Evolutionary conservation across 805 yeast species (phyloP).

Genomic region (Candida khao-thaluensis): DNA sequence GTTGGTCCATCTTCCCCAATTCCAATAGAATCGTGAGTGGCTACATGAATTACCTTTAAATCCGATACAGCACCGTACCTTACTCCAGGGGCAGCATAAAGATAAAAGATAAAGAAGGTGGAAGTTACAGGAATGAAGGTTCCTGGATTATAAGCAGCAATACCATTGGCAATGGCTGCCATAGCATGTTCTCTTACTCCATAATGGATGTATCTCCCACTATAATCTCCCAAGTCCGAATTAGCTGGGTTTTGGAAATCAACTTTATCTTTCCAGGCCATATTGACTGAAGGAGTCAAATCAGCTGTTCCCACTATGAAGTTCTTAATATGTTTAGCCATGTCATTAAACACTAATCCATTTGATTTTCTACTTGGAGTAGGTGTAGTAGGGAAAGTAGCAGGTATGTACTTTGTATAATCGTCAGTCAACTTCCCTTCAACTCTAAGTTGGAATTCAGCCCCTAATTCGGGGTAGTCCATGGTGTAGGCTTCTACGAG

Average conservation of each 20-base stretch:
- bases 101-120: constrained; percentile 34
- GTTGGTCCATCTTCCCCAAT: constrained; percentile 61
- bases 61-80: constrained; percentile 49
- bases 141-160: constrained; percentile 32
- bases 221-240: constrained; percentile 23
- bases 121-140: constrained; percentile 40
- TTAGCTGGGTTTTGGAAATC: constrained; percentile 30
- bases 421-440: constrained; percentile 25
- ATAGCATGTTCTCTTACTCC: constrained; percentile 37
- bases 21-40: constrained; percentile 59
- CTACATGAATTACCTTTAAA: constrained; percentile 49
- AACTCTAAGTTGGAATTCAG: constrained; percentile 24
- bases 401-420: constrained; percentile 25
- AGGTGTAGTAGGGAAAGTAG: constrained; percentile 15
- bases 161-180: constrained; percentile 32
- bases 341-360: constrained; percentile 27
- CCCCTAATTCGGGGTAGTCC: constrained; percentile 26
- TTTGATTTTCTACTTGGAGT: constrained; percentile 28
- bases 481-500: constrained; percentile 19
- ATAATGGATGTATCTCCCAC: constrained; percentile 30
- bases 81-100: constrained; percentile 53
- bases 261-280: constrained; percentile 26
- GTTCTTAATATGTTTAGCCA: constrained; percentile 23
- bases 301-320: constrained; percentile 39
- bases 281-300: constrained; percentile 29